These are phyloP conservation scores for Picochlorum sp. DNA, from an alignment of 139 green algal species.

Conservation along the genomic window DNA sequence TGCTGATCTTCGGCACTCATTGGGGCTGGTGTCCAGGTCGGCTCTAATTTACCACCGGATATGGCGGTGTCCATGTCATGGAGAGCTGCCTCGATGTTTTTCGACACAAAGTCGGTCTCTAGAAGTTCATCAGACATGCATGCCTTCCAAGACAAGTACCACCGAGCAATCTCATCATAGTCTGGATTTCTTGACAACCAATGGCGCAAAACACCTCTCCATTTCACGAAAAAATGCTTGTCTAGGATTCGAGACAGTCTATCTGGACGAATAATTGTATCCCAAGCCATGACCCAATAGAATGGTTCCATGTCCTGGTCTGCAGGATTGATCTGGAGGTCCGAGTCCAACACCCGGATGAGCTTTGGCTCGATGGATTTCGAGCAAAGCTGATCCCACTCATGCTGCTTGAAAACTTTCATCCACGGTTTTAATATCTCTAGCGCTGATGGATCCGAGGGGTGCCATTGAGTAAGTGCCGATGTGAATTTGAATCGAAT, in stretches of 20 bases:
- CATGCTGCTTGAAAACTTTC: slow-evolving; percentile 56
- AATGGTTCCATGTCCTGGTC: slow-evolving; percentile 72
- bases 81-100: slow-evolving; percentile 66
- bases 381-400: slow-evolving; percentile 75
- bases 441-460: slow-evolving; percentile 63
- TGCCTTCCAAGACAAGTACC: slow-evolving; percentile 87
- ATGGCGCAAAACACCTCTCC: slow-evolving; percentile 63
- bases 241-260: slow-evolving; percentile 51
- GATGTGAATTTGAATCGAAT: slow-evolving; percentile 71
- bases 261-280: slow-evolving; percentile 40
- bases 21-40: slow-evolving; percentile 9
- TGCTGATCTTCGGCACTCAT: neutral
- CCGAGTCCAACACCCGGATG: slow-evolving; percentile 36
- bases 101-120: slow-evolving; percentile 61
- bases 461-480: slow-evolving; percentile 77
- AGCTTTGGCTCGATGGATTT: slow-evolving; percentile 85
- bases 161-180: slow-evolving; percentile 79
- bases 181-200: slow-evolving; percentile 73
- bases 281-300: slow-evolving; percentile 77
- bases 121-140: slow-evolving; percentile 49
- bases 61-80: slow-evolving; percentile 83
- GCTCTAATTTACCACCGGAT: slow-evolving; percentile 24
- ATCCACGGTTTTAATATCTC: slow-evolving; percentile 81
- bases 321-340: slow-evolving; percentile 72
- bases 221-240: slow-evolving; percentile 73